A percentile compares a stretch with the other conserved stretches of the same genome.
Conservation (phyloP, 306 rosid genomes). For the Luffa acutangula region DNA sequence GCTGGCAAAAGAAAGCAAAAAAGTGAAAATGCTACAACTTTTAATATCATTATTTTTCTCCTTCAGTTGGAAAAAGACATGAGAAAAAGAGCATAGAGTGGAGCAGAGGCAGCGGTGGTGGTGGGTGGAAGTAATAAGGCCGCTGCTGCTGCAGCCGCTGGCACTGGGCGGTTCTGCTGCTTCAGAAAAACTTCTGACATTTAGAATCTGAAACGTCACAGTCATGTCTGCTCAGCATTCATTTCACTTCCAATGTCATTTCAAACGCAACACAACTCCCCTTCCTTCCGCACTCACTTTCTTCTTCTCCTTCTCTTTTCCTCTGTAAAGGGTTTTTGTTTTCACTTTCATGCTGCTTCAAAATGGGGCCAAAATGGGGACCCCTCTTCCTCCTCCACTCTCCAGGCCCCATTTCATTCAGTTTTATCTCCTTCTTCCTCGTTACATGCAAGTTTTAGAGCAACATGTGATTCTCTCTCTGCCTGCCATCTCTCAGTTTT, state of each 20-base stretch:
- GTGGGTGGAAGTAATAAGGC: not conserved
- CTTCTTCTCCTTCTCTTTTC: not conserved
- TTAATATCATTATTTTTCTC: not conserved
- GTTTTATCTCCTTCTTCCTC: not conserved
- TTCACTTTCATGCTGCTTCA: conserved; percentile 21
- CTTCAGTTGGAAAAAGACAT: conserved; percentile 3
- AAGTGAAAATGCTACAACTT: not conserved
- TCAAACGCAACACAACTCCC: conserved; percentile 24
- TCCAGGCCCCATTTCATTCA: too few species aligned
- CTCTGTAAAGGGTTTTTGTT: not conserved
- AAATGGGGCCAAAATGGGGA: not conserved
- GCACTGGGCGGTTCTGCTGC: not conserved
- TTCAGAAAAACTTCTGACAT: conserved; percentile 36
- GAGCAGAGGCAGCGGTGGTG: not conserved
- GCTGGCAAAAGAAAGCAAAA: not conserved
- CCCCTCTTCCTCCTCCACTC: not conserved
- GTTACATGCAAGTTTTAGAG: not conserved
- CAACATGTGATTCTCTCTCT: not conserved
- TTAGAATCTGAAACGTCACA: conserved; percentile 98
- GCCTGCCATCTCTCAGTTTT: not conserved
- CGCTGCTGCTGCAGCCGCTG: conserved; percentile 1
- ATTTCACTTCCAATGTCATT: conserved; percentile 47
- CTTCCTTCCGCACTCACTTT: conserved; percentile 32
- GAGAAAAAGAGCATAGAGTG: not conserved
- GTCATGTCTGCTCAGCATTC: conserved; percentile 57